Conservation (phyloP, 257 asterid species). For the Linderniella brevidens region DNA sequence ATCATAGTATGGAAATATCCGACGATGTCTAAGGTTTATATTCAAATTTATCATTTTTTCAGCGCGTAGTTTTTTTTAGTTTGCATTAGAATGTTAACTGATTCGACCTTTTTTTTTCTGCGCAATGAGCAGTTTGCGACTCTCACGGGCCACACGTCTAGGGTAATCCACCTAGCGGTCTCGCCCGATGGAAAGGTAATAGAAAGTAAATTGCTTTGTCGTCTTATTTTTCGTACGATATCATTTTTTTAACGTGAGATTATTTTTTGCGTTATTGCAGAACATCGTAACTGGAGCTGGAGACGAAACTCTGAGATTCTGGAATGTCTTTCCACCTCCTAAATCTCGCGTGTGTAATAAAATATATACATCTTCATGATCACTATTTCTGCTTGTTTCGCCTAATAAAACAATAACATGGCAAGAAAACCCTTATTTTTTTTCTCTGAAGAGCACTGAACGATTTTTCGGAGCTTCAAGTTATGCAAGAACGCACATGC, state of each 20-base stretch:
- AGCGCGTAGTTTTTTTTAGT: neutral
- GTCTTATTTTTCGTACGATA: no score
- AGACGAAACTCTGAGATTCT: constrained; percentile 89
- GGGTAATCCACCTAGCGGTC: constrained; percentile 88
- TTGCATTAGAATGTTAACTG: neutral
- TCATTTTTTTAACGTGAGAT: no score
- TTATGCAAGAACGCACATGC: no score
- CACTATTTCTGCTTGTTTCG: no score
- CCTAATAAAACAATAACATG: no score
- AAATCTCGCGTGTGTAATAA: constrained; percentile 48
- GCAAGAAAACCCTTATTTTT: no score
- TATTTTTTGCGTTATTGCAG: constrained; percentile 17
- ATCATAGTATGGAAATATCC: constrained; percentile 7
- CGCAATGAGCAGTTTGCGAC: constrained; percentile 66
- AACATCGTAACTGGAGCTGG: constrained; percentile 98
- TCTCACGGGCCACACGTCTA: constrained; percentile 77
- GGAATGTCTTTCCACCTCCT: constrained; percentile 91
- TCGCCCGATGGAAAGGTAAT: constrained; percentile 98
- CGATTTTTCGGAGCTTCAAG: no score
- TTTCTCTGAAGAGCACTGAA: no score
- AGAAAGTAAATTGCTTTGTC: no score
- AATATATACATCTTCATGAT: no score
- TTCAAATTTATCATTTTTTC: no score
- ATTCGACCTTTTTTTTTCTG: neutral
- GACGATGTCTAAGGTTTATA: constrained; percentile 5